Evolutionary conservation across 2,329 filamentous ascomycete genomes (phyloP).

Genomic region (Colletotrichum godetiae): DNA sequence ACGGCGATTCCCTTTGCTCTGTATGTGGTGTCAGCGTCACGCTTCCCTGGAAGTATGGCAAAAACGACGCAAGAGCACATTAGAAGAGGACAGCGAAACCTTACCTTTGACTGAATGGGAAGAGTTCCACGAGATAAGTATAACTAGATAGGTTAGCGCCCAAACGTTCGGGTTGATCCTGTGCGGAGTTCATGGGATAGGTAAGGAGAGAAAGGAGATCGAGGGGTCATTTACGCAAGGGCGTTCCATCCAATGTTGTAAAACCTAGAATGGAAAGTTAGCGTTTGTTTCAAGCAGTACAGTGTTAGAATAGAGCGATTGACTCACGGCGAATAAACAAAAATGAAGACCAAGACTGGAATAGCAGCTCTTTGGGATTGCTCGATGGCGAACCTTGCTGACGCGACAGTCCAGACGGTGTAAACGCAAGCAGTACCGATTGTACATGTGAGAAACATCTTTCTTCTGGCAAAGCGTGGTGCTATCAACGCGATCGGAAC

Average conservation of each 20-base stretch:
- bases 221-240: background rate
- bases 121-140: slow-evolving; percentile 53
- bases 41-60: background rate
- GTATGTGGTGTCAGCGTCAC: background rate
- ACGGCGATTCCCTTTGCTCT: slow-evolving; percentile 51
- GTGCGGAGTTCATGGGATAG: too few relatives aligned
- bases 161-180: slow-evolving; percentile 19
- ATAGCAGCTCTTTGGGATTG: slow-evolving; percentile 47
- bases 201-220: fast-evolving
- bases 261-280: background rate
- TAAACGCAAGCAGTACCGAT: slow-evolving; percentile 50
- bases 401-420: slow-evolving; percentile 52
- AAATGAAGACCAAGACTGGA: slow-evolving; percentile 55
- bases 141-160: slow-evolving; percentile 41
- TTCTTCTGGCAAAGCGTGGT: slow-evolving; percentile 46
- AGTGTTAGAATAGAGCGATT: background rate
- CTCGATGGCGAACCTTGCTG: slow-evolving; percentile 49
- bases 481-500: slow-evolving; percentile 49
- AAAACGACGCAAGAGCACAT: fast-evolving
- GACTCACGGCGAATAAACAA: slow-evolving; percentile 51
- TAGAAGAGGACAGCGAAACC: background rate
- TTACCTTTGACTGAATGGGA: slow-evolving; percentile 47
- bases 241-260: slow-evolving; percentile 27
- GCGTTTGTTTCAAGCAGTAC: background rate
- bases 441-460: slow-evolving; percentile 51